Evolutionary conservation across 176 grass and related monocot species (phyloP), one percentile per base, ranked within the genome.

Genomic region (Chloris gayana): DNA sequence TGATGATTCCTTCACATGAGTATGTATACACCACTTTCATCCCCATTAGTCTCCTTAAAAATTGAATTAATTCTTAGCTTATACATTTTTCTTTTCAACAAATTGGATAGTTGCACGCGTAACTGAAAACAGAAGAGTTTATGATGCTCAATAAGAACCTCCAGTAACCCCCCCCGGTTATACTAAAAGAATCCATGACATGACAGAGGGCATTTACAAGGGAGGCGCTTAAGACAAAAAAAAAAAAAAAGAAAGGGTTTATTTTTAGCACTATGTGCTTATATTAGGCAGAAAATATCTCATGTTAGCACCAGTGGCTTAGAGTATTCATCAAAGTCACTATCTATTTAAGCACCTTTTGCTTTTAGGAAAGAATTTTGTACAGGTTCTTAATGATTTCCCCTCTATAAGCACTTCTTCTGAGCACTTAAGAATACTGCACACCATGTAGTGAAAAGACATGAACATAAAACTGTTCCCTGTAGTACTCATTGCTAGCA

Each of bases 1-100:
- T 84, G 62, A 88, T 84, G 18, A 93, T 93, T 78, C 85, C 85
- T 65, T 87, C 90, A 19, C 88, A 91, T 44, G 83, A 93, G 93
- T 92, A 89, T 72, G 88, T 87, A 44, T 9, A 64, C 47, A 56
- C 59, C 57, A 84, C 42, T 71, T 71, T 58, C 45, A 17, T 57
- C 60, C 21, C 31, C 59, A 38, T 73, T 34, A 31, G n/a, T n/a
- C n/a, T n/a, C n/a, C n/a, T n/a, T n/a, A n/a, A n/a, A 80, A 42
- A 70, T 35, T 31, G 34, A 25, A 53, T 78, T 77, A 33, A 7
- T 24, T 14, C n/a, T 77, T 33, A 29, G n/a, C 14, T 26, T 14
- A 53, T 33, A 24, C n/a, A 59, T 7, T 32, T 70, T 34, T 78
- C 31, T 70, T 25, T 78, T 68, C 51, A 67, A 29, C 44, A 65